These are phyloP conservation scores for Phytomonas serpens DNA, from an alignment of 208 protist species.

Conservation along the genomic window DNA sequence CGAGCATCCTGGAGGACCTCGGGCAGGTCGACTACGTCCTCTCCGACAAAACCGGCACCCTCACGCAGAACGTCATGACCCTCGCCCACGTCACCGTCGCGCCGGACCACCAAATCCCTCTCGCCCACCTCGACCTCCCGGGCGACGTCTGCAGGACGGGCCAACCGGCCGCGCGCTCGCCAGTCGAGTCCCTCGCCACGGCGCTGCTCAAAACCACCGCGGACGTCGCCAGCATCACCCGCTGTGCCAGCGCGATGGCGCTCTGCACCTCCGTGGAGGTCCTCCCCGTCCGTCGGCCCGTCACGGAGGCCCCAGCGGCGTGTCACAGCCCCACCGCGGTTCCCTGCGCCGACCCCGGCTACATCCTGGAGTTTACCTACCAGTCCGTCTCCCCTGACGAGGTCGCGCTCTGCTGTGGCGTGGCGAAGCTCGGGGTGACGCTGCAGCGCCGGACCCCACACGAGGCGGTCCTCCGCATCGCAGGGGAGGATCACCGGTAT, in stretches of 20 bases:
- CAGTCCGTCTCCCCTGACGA: constrained; percentile 93
- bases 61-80: constrained; percentile 94
- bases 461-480: not conserved
- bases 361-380: constrained; percentile 26
- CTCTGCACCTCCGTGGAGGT: constrained; percentile 90
- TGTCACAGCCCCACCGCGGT: too few relatives aligned
- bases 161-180: too few relatives aligned
- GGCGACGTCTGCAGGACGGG: not conserved
- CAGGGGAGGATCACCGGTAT: constrained; percentile 27
- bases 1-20: constrained; percentile 90
- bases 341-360: too few relatives aligned
- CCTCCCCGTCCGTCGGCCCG: not conserved
- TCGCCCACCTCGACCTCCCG: constrained; percentile 10
- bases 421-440: constrained; percentile 43
- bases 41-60: constrained; percentile 94
- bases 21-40: constrained; percentile 93
- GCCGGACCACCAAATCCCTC: constrained; percentile 18
- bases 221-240: constrained; percentile 15
- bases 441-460: constrained; percentile 27
- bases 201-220: constrained; percentile 3
- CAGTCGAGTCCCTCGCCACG: not conserved
- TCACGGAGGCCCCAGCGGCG: too few relatives aligned
- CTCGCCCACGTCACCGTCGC: constrained; percentile 50
- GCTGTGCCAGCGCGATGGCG: constrained; percentile 13
- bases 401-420: constrained; percentile 83